A percentile compares a stretch with the other conserved stretches of the same genome.
phyloP scores from a whole-genome alignment of 768 basidiomycete genomes.

The Grammothele lineata region DNA sequence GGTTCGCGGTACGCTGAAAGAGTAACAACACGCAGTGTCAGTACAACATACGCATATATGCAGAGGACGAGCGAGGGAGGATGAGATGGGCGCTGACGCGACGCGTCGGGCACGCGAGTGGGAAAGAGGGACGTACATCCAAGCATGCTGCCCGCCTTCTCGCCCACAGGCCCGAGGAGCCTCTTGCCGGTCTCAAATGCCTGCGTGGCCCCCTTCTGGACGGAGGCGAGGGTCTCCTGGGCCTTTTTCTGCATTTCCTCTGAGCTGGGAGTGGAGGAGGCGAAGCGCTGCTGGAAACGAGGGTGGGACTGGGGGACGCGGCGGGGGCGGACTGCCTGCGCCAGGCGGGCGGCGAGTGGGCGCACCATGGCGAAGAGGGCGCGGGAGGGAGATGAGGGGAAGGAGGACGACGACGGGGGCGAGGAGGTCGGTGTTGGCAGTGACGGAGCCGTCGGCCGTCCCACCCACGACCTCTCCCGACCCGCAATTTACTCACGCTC shows the following conservation, averaged over 20 bases:
- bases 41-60: background rate
- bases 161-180: slow-evolving; percentile 43
- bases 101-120: background rate
- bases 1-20: slow-evolving; percentile 71
- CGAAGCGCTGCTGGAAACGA: slow-evolving; percentile 21
- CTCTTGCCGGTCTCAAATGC: slow-evolving; percentile 48
- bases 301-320: slow-evolving; percentile 13
- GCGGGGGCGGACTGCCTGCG: slow-evolving; percentile 22
- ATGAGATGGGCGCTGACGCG: background rate
- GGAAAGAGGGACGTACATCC: slow-evolving; percentile 35
- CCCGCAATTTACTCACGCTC: slow-evolving; percentile 15
- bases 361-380: slow-evolving; percentile 19
- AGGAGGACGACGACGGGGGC: slow-evolving; percentile 6
- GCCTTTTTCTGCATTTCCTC: slow-evolving; percentile 65
- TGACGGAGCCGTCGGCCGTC: no score
- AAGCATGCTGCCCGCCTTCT: slow-evolving; percentile 55
- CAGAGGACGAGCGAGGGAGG: background rate
- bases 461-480: slow-evolving; percentile 15
- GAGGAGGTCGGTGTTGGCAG: slow-evolving; percentile 17
- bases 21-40: background rate
- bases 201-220: slow-evolving; percentile 53
- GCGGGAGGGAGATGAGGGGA: slow-evolving; percentile 11
- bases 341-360: slow-evolving; percentile 20
- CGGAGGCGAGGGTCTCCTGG: slow-evolving; percentile 57
- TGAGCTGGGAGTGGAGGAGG: slow-evolving; percentile 27